Conservation (phyloP, 2,329 filamentous ascomycete species). For the Arthrocladium fulminans region DNA sequence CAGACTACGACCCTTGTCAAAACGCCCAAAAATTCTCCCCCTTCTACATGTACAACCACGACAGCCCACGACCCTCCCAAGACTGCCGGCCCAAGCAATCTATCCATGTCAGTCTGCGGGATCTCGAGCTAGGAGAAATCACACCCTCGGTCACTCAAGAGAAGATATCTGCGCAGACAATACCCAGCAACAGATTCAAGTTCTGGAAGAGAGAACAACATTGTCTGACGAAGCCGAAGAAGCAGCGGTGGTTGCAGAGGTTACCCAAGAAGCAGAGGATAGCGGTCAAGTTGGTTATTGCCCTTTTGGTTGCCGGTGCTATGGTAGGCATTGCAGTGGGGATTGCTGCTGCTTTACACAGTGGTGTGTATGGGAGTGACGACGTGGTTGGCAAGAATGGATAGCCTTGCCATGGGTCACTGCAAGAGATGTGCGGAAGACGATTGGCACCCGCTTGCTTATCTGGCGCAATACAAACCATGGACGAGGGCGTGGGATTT, state of each 20-base stretch:
- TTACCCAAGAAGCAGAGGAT: slow-evolving; percentile 32
- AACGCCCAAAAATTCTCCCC: slow-evolving; percentile 36
- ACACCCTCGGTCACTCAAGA: slow-evolving; percentile 18
- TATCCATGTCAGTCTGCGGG: slow-evolving; percentile 10
- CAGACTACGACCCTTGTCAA: slow-evolving; percentile 32
- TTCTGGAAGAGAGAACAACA: slow-evolving; percentile 23
- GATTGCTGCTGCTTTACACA: slow-evolving; percentile 36
- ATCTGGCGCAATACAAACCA: too few relatives aligned
- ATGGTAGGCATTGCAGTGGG: slow-evolving; percentile 39
- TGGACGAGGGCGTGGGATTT: not conserved
- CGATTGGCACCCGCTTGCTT: not conserved
- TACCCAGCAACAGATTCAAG: slow-evolving; percentile 9
- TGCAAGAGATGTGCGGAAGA: not conserved
- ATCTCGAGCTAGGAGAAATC: slow-evolving; percentile 10
- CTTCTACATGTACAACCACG: slow-evolving; percentile 38
- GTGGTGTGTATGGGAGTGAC: slow-evolving; percentile 35
- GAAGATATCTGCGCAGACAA: slow-evolving; percentile 17
- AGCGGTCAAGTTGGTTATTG: slow-evolving; percentile 32
- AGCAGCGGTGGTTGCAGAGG: slow-evolving; percentile 26
- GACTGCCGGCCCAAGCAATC: slow-evolving; percentile 19
- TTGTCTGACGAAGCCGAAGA: slow-evolving; percentile 26
- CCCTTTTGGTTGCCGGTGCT: slow-evolving; percentile 33
- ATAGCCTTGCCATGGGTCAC: not conserved
- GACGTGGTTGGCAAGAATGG: slow-evolving; percentile 13
- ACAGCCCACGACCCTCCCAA: slow-evolving; percentile 26